Base-by-base conservation (phyloP, 495 filamentous ascomycete species). In the Penicillium macrosclerotiorum region DNA sequence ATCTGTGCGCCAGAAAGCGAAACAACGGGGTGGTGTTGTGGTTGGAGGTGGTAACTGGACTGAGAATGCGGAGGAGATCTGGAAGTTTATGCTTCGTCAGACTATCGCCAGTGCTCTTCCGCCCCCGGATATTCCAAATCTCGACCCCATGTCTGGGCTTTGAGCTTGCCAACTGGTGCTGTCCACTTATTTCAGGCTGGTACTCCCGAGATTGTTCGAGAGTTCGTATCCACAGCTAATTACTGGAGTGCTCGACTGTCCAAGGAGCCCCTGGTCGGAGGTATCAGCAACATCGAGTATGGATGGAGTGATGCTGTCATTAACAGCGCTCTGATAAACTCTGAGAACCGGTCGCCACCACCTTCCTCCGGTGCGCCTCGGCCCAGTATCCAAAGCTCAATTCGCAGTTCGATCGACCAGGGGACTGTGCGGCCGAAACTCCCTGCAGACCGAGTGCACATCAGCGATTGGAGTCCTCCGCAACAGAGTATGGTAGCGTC, bases 11-110 rank as follows among this genome's bases (percentile, higher is more conserved):
- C 79, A 82, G 47, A 89, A 88, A 60, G 69, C 75, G 30, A 85
- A 85, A 54, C 65, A 72, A 29, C 74, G 54, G 44, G 79, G 78
- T 7, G 82, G 81, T 22, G 79, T 83, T 16, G 77, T 87, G 16
- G 92, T 97, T 0, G 92, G 92, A 45, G 92, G 92, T 50, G 92
- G 92, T 20, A 96, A 97, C 65, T 97, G 92, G 92, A 90, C 88
- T 45, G 90, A 95, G 52, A 96, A 89, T 62, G 93, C 92, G 2
- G 89, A 95, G 50, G 86, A 81, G 51, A 74, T 94, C 23, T 89
- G 85, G 50, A 84, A 86, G 38, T 96, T 96, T 67, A 80, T 88
- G 12, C 80, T 99, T 3, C 82, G 90, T 11, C 92, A 97, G 55
- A 93, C 92, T 2, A 89, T 97, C 51, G 93, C 93, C 12, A 93